phyloP scores from a whole-genome alignment of 352 stramenopile species.

The Blastocystis sp. region DNA sequence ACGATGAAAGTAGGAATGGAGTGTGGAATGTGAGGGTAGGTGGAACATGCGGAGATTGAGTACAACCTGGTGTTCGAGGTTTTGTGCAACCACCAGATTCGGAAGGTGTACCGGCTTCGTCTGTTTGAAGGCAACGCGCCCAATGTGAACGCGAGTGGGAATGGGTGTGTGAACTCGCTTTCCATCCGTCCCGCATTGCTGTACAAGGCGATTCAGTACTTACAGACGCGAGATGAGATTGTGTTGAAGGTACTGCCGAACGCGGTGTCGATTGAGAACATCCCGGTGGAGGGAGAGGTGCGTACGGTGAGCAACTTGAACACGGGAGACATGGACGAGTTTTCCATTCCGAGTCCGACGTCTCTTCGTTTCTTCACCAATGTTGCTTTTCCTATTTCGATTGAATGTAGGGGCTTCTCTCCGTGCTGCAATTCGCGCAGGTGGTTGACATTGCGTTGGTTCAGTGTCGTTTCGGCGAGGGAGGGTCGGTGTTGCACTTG shows the following conservation, averaged over 20 bases:
- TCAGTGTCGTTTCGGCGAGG: constrained; percentile 37
- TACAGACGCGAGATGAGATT: constrained; percentile 40
- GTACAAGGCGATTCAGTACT: constrained; percentile 54
- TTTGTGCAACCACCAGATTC: constrained; percentile 21
- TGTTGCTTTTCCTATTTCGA: neutral
- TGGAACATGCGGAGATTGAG: constrained; percentile 41
- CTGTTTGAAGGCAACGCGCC: constrained; percentile 1
- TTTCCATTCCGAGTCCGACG: constrained; percentile 34
- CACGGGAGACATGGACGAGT: constrained; percentile 27
- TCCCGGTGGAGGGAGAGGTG: constrained; percentile 32
- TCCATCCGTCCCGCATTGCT: constrained; percentile 35
- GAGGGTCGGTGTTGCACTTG: neutral
- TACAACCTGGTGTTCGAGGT: constrained; percentile 47
- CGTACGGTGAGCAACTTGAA: constrained; percentile 58
- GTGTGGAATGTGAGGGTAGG: neutral
- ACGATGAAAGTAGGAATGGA: constrained; percentile 56
- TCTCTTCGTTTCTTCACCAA: constrained; percentile 60
- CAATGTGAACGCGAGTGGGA: neutral
- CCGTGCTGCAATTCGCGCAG: constrained; percentile 41
- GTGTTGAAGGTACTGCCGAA: constrained; percentile 27
- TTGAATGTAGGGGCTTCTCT: neutral
- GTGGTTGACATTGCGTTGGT: neutral
- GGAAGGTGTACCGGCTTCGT: constrained; percentile 47
- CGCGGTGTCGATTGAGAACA: constrained; percentile 29
- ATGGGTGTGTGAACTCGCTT: neutral